Evolutionary conservation across 441 rosid species (phyloP), one percentile per base, ranked within the genome.

Genomic region (Erodium moschatum): DNA sequence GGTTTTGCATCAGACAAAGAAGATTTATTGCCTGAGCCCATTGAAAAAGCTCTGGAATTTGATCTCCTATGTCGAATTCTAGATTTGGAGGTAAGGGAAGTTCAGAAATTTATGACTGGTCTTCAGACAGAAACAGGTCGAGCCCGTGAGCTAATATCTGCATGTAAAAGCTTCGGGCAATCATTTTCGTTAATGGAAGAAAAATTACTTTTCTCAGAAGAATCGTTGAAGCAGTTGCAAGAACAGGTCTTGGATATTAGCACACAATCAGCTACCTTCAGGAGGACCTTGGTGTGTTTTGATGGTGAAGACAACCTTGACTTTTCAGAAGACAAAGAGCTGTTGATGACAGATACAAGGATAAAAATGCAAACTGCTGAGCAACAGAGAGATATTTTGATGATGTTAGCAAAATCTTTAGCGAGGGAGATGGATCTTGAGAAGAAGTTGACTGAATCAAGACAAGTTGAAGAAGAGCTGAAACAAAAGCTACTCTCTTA

Each of bases 401-500:
- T 91, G 82, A 87, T 91, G 94, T 85, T 94, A 50, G 99, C 89
- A 82, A 87, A 86, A 75, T 88, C 97, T 70, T 79, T 94, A 85
- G 97, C 96, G 5, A 87, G 87, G 76, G 99, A 94, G 81, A 79
- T 94, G 80, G 97, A 91, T 72, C 81, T 88, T 67, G 97, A 94
- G 75, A 86, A 87, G 84, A 91, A 87, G 76, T 74, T 91, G 68
- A 75, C 74, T 13, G 96, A 91, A 66, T 84, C 92, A 33, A 85
- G 83, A 77, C 85, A 83, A 68, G 65, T 56, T 11, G 92, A 86
- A 66, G 86, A 84, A 70, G 86, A 79, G 70, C 80, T 89, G 73
- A 84, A 74, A 69, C 58, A 77, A 60, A 85, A 79, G 76, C 60
- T 87, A 64, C 75, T 71, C 72, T 85, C 86, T 33, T 76, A 79